A percentile compares a stretch with the other conserved stretches of the same genome.
phyloP scores from a whole-genome alignment of 2,329 filamentous ascomycete species.

The Septoria petroselini region DNA sequence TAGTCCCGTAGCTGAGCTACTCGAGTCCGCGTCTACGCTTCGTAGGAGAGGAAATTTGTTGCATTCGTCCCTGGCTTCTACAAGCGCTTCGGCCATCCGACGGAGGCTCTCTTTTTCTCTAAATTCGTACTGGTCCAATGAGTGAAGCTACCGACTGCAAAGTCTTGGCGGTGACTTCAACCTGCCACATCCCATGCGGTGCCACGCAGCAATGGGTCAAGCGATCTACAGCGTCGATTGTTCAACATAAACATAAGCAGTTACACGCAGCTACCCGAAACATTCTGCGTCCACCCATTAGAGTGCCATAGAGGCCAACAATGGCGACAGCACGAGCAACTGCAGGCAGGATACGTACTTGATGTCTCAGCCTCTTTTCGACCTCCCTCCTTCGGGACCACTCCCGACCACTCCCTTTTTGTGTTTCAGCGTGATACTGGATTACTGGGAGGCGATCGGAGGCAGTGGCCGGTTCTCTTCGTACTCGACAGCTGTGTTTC shows the following conservation, averaged over 20 bases:
- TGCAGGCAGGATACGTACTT: not conserved
- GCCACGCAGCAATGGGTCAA: not conserved
- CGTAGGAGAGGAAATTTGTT: not conserved
- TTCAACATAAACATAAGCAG: not conserved
- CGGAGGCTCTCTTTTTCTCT: no score
- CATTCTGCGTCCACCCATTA: constrained; percentile 12
- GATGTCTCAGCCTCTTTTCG: not conserved
- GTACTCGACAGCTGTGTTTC: not conserved
- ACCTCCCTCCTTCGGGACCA: not conserved
- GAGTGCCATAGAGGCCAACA: not conserved
- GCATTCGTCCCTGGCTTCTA: not conserved
- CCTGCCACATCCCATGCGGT: not conserved
- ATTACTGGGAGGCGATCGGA: no score
- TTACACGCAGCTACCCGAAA: constrained; percentile 2
- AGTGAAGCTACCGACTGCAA: no score
- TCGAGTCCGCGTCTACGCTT: not conserved
- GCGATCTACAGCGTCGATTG: not conserved
- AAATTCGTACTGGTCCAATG: no score
- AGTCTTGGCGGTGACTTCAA: not conserved
- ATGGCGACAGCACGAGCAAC: not conserved
- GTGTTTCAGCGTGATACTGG: not conserved
- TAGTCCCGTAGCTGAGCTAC: not conserved
- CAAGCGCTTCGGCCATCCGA: not conserved
- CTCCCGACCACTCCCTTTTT: not conserved
- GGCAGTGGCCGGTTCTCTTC: not conserved